Evolutionary conservation across 768 basidiomycete genomes (phyloP).

Genomic region (Pulveroboletus sp.): DNA sequence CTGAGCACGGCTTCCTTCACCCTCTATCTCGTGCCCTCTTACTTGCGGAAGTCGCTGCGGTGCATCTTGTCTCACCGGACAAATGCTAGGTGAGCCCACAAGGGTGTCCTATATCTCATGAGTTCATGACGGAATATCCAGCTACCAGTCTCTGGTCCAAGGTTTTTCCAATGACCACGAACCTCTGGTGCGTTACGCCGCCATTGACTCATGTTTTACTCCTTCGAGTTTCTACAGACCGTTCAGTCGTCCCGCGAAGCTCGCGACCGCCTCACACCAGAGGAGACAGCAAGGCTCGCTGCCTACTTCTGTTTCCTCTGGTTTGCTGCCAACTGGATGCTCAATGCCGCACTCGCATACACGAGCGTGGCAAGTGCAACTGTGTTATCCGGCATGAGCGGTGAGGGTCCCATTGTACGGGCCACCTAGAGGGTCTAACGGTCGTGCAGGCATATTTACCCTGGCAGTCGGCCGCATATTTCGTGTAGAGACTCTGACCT

Average conservation of each 20-base stretch:
- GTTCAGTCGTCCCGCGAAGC: slow-evolving; percentile 6
- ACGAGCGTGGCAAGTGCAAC: slow-evolving; percentile 96
- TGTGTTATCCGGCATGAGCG: slow-evolving; percentile 83
- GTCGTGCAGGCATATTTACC: slow-evolving; percentile 80
- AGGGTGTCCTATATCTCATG: not conserved
- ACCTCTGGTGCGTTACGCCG: slow-evolving; percentile 15
- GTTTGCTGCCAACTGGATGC: slow-evolving; percentile 91
- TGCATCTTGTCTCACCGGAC: not conserved
- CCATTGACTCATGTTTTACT: not conserved
- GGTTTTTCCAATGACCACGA: slow-evolving; percentile 9
- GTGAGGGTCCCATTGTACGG: slow-evolving; percentile 39
- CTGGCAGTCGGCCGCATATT: slow-evolving; percentile 78
- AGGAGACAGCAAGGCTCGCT: slow-evolving; percentile 77
- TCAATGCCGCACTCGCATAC: slow-evolving; percentile 78
- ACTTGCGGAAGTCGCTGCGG: slow-evolving; percentile 32
- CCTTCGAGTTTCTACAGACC: slow-evolving; percentile 7
- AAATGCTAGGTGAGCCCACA: slow-evolving; percentile 8
- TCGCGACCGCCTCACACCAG: slow-evolving; percentile 45
- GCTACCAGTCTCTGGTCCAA: slow-evolving; percentile 25
- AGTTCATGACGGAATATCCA: slow-evolving; percentile 6
- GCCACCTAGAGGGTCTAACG: not conserved
- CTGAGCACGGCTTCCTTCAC: slow-evolving; percentile 88
- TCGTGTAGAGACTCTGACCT: slow-evolving; percentile 70
- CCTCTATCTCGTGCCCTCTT: slow-evolving; percentile 69
- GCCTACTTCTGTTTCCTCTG: slow-evolving; percentile 81